phyloP scores from a whole-genome alignment of 306 rosid species.

The Vicia sativa region DNA sequence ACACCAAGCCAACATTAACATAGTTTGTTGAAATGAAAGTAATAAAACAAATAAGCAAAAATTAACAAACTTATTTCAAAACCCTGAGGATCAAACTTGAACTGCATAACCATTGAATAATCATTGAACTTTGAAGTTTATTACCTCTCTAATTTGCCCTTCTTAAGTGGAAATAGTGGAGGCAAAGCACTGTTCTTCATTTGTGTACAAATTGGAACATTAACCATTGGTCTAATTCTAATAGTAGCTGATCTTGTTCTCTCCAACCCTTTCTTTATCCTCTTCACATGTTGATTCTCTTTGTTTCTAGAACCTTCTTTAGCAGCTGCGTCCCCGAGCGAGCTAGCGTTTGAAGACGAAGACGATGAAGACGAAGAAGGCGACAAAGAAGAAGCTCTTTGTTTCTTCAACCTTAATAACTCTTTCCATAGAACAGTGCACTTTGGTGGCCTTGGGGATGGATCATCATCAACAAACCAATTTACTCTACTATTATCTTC shows the following conservation, averaged over 20 bases:
- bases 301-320: conserved; percentile 57
- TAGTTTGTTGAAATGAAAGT: conserved; percentile 33
- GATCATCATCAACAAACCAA: conserved; percentile 98
- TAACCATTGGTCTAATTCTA: conserved; percentile 91
- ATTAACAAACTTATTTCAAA: conserved; percentile 53
- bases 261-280: conserved; percentile 83
- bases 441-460: conserved; percentile 98
- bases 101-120: conserved; percentile 1
- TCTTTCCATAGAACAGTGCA: conserved; percentile 99
- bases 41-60: conserved; percentile 17
- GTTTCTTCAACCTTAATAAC: conserved; percentile 92
- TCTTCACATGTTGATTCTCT: conserved; percentile 65
- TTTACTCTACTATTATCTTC: conserved; percentile 62
- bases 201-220: conserved; percentile 92
- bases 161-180: conserved; percentile 85
- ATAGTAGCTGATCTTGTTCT: conserved; percentile 91
- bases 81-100: conserved; percentile 34
- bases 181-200: conserved; percentile 79
- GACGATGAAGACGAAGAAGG: conserved; percentile 95
- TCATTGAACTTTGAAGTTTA: conserved; percentile 10
- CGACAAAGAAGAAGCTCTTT: conserved; percentile 73
- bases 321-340: conserved; percentile 66
- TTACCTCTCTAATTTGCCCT: conserved; percentile 81
- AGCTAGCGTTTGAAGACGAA: conserved; percentile 74
- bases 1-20: conserved; percentile 45